phyloP scores from a whole-genome alignment of 257 asterid species.

The Scutellaria minor region DNA sequence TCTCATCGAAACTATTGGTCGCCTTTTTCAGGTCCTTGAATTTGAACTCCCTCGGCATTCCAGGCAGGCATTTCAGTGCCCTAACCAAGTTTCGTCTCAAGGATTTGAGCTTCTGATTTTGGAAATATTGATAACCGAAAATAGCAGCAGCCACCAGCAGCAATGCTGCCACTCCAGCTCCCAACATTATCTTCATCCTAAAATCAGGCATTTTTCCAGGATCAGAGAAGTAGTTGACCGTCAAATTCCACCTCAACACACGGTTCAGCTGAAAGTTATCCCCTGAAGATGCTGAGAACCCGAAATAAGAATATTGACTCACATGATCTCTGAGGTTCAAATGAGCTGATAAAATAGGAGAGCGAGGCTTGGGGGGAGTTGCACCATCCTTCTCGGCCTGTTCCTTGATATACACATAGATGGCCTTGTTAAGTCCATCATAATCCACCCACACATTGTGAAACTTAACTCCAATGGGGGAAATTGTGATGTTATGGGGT shows the following conservation, averaged over 20 bases:
- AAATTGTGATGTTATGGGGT: slow-evolving; percentile 35
- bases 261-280: not conserved
- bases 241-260: slow-evolving; percentile 58
- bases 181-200: slow-evolving; percentile 38
- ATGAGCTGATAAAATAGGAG: slow-evolving; percentile 37
- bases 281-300: slow-evolving; percentile 38
- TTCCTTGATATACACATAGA: slow-evolving; percentile 43
- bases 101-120: slow-evolving; percentile 27
- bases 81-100: slow-evolving; percentile 39
- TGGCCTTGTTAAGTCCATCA: slow-evolving; percentile 41
- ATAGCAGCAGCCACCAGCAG: slow-evolving; percentile 35
- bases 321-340: slow-evolving; percentile 35
- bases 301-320: slow-evolving; percentile 41
- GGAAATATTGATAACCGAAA: slow-evolving; percentile 31
- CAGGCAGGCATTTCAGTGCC: slow-evolving; percentile 55
- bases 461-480: slow-evolving; percentile 28
- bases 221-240: slow-evolving; percentile 46
- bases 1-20: slow-evolving; percentile 50
- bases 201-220: slow-evolving; percentile 12
- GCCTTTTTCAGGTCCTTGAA: slow-evolving; percentile 41
- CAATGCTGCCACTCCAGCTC: slow-evolving; percentile 35
- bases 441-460: slow-evolving; percentile 50
- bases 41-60: slow-evolving; percentile 52
- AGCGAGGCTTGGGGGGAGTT: slow-evolving; percentile 46
- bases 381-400: slow-evolving; percentile 29